Conservation (phyloP, 2,329 filamentous ascomycete genomes). For the Neopestalotiopsis sp. region DNA sequence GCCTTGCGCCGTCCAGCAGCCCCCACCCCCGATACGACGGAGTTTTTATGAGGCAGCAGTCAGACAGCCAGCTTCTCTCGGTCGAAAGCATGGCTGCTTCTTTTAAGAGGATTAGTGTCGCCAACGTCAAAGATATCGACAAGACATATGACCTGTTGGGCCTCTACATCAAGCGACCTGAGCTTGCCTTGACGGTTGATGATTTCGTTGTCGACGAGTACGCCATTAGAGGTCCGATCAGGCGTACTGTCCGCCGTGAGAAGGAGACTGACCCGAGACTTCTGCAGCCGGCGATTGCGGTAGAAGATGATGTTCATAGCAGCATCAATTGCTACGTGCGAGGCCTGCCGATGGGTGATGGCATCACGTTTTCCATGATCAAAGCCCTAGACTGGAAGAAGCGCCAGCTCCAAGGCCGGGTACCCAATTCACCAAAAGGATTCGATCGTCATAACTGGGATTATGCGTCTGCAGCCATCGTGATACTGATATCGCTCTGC, state of each 20-base stretch:
- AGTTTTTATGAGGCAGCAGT: no score
- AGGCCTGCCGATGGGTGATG: neutral
- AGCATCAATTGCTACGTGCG: neutral
- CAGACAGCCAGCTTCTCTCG: no score
- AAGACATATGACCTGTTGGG: neutral
- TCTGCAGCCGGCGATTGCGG: neutral
- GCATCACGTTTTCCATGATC: neutral
- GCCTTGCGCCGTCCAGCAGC: no score
- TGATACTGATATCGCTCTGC: slow-evolving; percentile 8
- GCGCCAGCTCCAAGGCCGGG: neutral
- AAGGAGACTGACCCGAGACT: neutral
- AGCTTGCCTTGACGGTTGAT: slow-evolving; percentile 5
- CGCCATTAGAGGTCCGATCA: neutral
- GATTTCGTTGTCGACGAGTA: slow-evolving; percentile 6
- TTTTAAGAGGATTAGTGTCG: neutral
- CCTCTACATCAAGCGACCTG: neutral
- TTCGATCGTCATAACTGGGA: neutral
- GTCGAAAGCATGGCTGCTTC: no score
- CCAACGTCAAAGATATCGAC: neutral
- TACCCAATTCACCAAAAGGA: neutral
- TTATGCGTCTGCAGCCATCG: slow-evolving; percentile 1
- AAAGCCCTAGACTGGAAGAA: slow-evolving; percentile 7
- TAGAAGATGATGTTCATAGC: neutral
- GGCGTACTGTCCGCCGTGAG: neutral
- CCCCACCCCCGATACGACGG: no score